These are phyloP conservation scores for Astrephomene gubernaculifera DNA, from an alignment of 139 green algal genomes.

Conservation along the genomic window DNA sequence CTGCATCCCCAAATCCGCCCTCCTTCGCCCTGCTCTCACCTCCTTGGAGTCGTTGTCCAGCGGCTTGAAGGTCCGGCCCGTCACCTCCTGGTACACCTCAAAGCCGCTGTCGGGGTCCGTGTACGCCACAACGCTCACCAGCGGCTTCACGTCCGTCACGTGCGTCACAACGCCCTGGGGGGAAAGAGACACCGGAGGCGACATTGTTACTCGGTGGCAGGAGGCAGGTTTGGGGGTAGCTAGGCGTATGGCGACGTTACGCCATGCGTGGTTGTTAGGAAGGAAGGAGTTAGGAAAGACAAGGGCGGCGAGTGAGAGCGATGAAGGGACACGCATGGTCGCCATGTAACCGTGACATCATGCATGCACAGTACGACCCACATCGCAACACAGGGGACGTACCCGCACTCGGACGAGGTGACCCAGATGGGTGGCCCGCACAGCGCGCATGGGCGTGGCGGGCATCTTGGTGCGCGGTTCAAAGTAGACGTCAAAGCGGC, in stretches of 20 bases:
- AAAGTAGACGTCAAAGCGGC: conserved; percentile 92
- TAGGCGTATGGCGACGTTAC: no score
- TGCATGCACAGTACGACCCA: neutral
- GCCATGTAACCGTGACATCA: no score
- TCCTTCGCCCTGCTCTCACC: no score
- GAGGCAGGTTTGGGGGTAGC: no score
- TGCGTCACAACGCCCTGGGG: conserved; percentile 91
- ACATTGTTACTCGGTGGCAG: no score
- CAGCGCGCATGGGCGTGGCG: conserved; percentile 70
- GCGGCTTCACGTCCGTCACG: conserved; percentile 93
- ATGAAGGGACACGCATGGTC: no score
- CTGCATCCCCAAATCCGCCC: no score
- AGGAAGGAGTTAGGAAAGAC: no score
- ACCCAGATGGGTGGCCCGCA: conserved; percentile 87
- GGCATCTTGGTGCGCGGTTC: conserved; percentile 55
- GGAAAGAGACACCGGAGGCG: neutral
- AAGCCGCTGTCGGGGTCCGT: conserved; percentile 89
- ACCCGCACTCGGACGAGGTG: conserved; percentile 87
- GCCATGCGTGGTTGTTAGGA: no score
- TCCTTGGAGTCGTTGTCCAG: conserved; percentile 56
- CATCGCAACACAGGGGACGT: conserved; percentile 21
- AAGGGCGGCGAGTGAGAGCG: no score
- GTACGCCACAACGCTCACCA: conserved; percentile 95
- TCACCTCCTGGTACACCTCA: conserved; percentile 96
- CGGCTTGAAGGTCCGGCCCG: conserved; percentile 84